These are phyloP conservation scores for Leccinum subgranulosum DNA, from an alignment of 768 basidiomycete genomes.

Conservation along the genomic window DNA sequence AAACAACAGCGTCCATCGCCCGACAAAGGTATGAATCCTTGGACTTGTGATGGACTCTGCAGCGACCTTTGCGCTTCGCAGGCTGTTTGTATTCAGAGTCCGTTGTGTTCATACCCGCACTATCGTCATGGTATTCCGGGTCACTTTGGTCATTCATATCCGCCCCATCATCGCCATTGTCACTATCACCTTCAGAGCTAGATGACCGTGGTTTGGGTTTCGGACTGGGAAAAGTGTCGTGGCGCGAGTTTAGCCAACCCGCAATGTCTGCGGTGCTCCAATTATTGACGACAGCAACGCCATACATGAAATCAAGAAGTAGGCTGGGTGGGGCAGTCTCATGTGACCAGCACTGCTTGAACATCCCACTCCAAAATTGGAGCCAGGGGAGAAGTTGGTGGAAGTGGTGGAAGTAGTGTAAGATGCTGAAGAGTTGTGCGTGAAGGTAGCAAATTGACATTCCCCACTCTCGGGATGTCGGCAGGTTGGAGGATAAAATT, in stretches of 20 bases:
- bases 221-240: not conserved
- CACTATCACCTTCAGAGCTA: too few species aligned
- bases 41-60: not conserved
- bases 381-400: not conserved
- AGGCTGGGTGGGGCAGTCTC: not conserved
- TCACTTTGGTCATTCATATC: not conserved
- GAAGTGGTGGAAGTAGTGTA: not conserved
- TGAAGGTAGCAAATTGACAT: not conserved
- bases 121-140: not conserved
- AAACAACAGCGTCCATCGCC: slow-evolving; percentile 72
- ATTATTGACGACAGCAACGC: not conserved
- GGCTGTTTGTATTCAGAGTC: not conserved
- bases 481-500: not conserved
- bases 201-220: not conserved
- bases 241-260: not conserved
- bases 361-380: not conserved
- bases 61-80: not conserved
- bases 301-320: not conserved
- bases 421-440: not conserved
- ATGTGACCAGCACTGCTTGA: not conserved
- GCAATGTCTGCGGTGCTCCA: not conserved
- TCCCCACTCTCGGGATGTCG: not conserved
- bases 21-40: not conserved
- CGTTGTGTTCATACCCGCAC: too few species aligned
- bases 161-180: too few species aligned